Evolutionary conservation across 2,329 filamentous ascomycete genomes (phyloP).

Genomic region (Penicillium sp.): DNA sequence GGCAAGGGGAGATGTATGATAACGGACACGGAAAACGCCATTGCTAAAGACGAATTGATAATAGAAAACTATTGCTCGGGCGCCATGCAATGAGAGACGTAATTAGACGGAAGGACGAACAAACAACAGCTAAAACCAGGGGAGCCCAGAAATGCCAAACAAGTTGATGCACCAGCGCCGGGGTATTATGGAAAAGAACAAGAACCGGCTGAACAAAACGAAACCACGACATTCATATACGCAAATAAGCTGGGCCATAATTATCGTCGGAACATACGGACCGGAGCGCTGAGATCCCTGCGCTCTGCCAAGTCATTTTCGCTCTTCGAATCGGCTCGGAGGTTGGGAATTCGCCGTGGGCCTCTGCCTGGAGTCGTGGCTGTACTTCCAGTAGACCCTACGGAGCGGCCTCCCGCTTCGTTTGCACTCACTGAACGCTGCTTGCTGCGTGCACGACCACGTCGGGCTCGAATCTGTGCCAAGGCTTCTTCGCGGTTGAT

Average conservation of each 20-base stretch:
- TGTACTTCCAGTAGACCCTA: conserved; percentile 25
- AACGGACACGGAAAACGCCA: conserved; percentile 11
- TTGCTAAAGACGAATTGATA: conserved; percentile 6
- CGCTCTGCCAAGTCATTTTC: conserved; percentile 31
- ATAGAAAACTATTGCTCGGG: conserved; percentile 4
- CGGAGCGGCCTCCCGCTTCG: conserved; percentile 33
- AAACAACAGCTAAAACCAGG: background rate
- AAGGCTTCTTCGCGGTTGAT: conserved; percentile 49
- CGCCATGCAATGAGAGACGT: conserved; percentile 10
- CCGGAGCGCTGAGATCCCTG: conserved; percentile 40
- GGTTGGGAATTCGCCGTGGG: conserved; percentile 34
- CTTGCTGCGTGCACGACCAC: conserved; percentile 45
- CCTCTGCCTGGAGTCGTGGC: conserved; percentile 26
- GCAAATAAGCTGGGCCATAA: conserved; percentile 1
- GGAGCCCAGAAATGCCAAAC: conserved; percentile 1
- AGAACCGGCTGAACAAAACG: conserved; percentile 17
- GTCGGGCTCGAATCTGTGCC: conserved; percentile 49
- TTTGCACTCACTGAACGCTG: conserved; percentile 43
- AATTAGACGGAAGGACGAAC: background rate
- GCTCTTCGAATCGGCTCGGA: conserved; percentile 30
- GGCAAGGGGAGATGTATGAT: too few species aligned
- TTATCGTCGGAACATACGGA: conserved; percentile 32
- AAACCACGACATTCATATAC: conserved; percentile 16
- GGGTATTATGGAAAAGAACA: conserved; percentile 30
- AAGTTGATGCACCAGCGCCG: conserved; percentile 22